phyloP scores from a whole-genome alignment of 2,329 filamentous ascomycete species.

The Xylaria sp. region DNA sequence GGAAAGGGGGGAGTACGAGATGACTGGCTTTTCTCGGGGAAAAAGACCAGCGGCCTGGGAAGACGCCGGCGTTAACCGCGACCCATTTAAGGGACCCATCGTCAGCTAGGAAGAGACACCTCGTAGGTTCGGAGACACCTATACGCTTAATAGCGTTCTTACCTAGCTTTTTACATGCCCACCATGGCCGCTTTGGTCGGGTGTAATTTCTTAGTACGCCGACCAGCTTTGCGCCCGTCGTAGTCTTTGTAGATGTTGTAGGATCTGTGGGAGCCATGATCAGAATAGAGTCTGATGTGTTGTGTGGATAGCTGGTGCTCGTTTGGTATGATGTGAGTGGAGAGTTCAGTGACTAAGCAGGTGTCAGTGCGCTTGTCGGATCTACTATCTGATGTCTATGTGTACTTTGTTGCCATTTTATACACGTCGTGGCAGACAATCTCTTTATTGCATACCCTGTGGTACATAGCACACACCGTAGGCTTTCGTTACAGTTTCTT shows the following conservation, averaged over 20 bases:
- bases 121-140: conserved; percentile 25
- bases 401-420: too few relatives aligned
- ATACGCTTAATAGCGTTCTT: conserved; percentile 21
- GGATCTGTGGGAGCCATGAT: not conserved
- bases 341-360: too few relatives aligned
- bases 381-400: too few relatives aligned
- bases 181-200: too few relatives aligned
- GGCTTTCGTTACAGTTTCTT: too few relatives aligned
- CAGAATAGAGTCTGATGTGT: not conserved
- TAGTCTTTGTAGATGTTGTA: not conserved
- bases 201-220: not conserved
- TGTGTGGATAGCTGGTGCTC: not conserved
- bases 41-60: not conserved
- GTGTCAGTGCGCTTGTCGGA: too few relatives aligned
- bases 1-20: conserved; percentile 22
- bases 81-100: conserved; percentile 25
- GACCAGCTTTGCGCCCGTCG: conserved; percentile 12
- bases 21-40: not conserved
- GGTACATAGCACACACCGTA: too few relatives aligned
- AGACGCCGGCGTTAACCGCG: conserved; percentile 23
- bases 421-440: too few relatives aligned
- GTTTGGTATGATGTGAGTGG: too few relatives aligned
- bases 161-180: too few relatives aligned
- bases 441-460: too few relatives aligned
- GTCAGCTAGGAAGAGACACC: conserved; percentile 19